A percentile compares a stretch with the other conserved stretches of the same genome.
These are phyloP conservation scores for sweet orange (Citrus sinensis) DNA, from an alignment of 345 rosid species.

Conservation along the genomic window DVS_A1.0 CM039163.1:44189001-44189500, in stretches of 20 bases:
- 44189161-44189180: not conserved
- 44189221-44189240: not conserved
- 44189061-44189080: not conserved
- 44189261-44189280: no score
- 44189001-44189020: not conserved
- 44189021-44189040: not conserved
- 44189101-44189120: constrained; percentile 11
- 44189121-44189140: constrained; percentile 16
- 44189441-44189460: no score
- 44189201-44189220: not conserved
- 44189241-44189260: not conserved
- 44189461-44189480: no score
- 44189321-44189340: no score
- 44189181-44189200: not conserved
- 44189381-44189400: no score
- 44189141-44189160: not conserved
- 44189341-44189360: no score
- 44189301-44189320: no score
- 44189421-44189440: no score
- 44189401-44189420: no score
- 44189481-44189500: no score
- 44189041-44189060: not conserved
- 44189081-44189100: not conserved
- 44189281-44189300: no score
- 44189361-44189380: no score